A percentile compares a stretch with the other conserved stretches of the same genome.
Evolutionary conservation across 179 eudicot genomes (phyloP).

Genomic region (Vitellaria paradoxa): DNA sequence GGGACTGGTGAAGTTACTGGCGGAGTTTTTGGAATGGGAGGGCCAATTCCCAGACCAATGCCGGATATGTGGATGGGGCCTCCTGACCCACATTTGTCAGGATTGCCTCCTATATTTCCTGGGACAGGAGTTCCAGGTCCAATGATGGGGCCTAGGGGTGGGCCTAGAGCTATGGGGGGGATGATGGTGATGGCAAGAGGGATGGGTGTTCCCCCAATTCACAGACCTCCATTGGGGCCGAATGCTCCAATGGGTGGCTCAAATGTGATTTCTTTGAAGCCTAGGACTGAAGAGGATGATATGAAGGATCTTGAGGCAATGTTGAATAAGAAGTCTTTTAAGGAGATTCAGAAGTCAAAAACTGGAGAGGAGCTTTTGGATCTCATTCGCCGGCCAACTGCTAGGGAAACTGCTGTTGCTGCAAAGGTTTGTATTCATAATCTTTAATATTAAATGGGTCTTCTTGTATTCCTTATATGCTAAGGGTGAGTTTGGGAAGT

Average conservation of each 20-base stretch:
- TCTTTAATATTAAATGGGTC: not conserved
- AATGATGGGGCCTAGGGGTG: conserved; percentile 38
- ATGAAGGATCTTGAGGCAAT: conserved; percentile 89
- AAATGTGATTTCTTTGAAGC: conserved; percentile 34
- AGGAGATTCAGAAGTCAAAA: conserved; percentile 85
- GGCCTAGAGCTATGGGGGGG: conserved; percentile 41
- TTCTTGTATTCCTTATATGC: not conserved
- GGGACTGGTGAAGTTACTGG: conserved; percentile 20
- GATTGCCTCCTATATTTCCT: conserved; percentile 39
- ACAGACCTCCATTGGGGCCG: conserved; percentile 47
- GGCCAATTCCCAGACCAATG: conserved; percentile 35
- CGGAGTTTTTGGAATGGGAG: conserved; percentile 37
- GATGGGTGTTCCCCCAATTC: conserved; percentile 56
- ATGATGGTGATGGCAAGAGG: conserved; percentile 34
- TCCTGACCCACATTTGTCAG: conserved; percentile 32
- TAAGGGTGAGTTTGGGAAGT: no score
- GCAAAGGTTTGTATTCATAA: conserved; percentile 52
- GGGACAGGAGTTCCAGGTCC: conserved; percentile 33
- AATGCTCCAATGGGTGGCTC: conserved; percentile 25
- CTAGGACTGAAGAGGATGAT: conserved; percentile 74
- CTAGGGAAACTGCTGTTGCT: conserved; percentile 80
- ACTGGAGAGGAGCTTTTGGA: conserved; percentile 91
- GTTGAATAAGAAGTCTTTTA: conserved; percentile 77
- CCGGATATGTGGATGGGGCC: conserved; percentile 66
- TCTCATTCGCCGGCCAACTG: conserved; percentile 85